Base-by-base conservation (phyloP, 441 rosid genomes). In the Rhodomyrtus psidioides region DNA sequence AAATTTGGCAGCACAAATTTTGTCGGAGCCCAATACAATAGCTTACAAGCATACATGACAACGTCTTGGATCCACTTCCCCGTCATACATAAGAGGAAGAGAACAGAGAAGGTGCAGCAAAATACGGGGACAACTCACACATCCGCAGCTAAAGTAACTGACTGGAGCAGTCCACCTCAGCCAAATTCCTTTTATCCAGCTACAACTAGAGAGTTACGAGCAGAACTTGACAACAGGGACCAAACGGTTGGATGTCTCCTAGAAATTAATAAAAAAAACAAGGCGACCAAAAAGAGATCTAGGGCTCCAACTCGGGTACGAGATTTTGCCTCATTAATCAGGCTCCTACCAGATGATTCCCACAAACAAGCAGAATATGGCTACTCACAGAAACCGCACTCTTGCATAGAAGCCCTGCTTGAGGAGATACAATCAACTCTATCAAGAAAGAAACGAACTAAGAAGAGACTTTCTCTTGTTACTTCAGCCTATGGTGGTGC, bases 401-500 rank as follows among this genome's bases (percentile, higher is more conserved):
- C 89, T 24, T 89, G 88, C 55, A 88, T 86, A 27, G 93, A 90
- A 82, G 89, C 88, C 55, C 87, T 91, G 17, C 86, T 89, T 85
- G 90, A 91, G 86, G 84, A 87, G 87, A 89, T 82, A 85, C 90
- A 57, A n/a, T 85, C 88, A 84, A 89, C 91, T 39, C 59, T 90
- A 81, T 89, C 91, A 58, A 94, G 86, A 87, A 93, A 92, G 88
- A 95, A 94, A 90, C 90, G 91, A 84, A 90, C 90, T 24, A 91
- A 86, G 88, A 91, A 89, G 88, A 89, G 87, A 86, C 84, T 54
- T 88, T 58, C 88, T 86, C 82, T 85, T 51, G 86, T 89, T 82
- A 85, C 79, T 84, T 86, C 90, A 54, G 85, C 86, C 65, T 91
- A 88, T 34, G 86, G 60, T 62, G 89, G 87, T 57, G 86, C 82